Conservation (phyloP, 345 rosid species). For the Linum lewisii region DNA sequence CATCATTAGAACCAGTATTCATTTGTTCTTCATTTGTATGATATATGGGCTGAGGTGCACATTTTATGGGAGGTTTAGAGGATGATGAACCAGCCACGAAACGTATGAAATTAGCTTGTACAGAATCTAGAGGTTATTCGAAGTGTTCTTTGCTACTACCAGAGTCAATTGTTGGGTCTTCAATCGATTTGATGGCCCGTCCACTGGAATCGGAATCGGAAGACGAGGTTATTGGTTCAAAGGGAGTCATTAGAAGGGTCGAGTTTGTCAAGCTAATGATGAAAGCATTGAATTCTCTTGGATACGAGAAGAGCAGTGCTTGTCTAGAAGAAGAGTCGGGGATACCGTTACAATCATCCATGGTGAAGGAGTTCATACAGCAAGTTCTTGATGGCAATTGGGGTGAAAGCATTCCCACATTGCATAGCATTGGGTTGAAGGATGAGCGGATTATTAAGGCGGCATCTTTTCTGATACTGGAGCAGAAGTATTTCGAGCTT, state of each 20-base stretch:
- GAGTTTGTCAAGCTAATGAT: slow-evolving; percentile 54
- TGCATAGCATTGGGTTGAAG: slow-evolving; percentile 37
- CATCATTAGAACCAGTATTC: not conserved
- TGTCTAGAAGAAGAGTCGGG: slow-evolving; percentile 67
- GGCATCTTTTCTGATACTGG: slow-evolving; percentile 50
- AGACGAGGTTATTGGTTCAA: slow-evolving; percentile 41
- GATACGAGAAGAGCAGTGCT: slow-evolving; percentile 51
- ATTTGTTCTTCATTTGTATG: not conserved
- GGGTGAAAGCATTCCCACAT: slow-evolving; percentile 52
- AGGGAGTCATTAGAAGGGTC: slow-evolving; percentile 47
- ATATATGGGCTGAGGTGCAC: slow-evolving; percentile 17
- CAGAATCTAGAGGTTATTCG: slow-evolving; percentile 4
- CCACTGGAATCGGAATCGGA: slow-evolving; percentile 60
- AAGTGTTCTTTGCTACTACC: slow-evolving; percentile 9
- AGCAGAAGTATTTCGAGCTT: slow-evolving; percentile 58
- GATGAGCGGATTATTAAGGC: slow-evolving; percentile 49
- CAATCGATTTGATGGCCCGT: slow-evolving; percentile 58
- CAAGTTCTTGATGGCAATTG: slow-evolving; percentile 52
- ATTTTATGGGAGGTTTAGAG: slow-evolving; percentile 17
- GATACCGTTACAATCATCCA: slow-evolving; percentile 37
- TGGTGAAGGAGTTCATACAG: slow-evolving; percentile 38
- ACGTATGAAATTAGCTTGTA: slow-evolving; percentile 13
- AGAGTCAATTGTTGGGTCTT: slow-evolving; percentile 27
- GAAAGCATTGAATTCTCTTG: slow-evolving; percentile 62
- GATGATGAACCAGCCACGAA: slow-evolving; percentile 17